Percentiles rank a stretch among this genome's conserved stretches.
Evolutionary conservation across 306 rosid genomes (phyloP).

Genomic region (Trifolium pratense): DNA sequence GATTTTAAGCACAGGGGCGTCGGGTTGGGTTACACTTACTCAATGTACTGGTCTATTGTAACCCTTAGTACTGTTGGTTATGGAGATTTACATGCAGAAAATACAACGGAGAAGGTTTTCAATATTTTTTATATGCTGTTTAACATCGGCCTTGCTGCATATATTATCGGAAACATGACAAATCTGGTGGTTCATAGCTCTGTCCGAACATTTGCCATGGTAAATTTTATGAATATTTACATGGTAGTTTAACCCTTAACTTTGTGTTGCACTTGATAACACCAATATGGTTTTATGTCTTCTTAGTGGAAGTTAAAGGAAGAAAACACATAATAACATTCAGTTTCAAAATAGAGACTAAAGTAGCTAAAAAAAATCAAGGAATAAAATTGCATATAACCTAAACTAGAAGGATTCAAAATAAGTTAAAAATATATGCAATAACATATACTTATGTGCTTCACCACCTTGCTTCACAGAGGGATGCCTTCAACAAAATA

Average conservation of each 20-base stretch:
- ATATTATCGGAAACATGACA: slow-evolving; percentile 89
- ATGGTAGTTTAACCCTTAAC: slow-evolving; percentile 28
- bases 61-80: slow-evolving; percentile 92
- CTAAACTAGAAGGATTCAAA: neutral
- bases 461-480: slow-evolving; percentile 48
- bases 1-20: slow-evolving; percentile 59
- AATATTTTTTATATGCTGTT: slow-evolving; percentile 75
- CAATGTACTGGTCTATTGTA: slow-evolving; percentile 81
- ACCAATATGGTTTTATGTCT: slow-evolving; percentile 2
- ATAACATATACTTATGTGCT: slow-evolving; percentile 24
- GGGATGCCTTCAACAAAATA: slow-evolving; percentile 72
- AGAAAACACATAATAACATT: neutral
- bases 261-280: slow-evolving; percentile 16
- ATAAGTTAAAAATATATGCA: slow-evolving; percentile 15
- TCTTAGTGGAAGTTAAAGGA: neutral
- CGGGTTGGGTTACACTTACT: slow-evolving; percentile 70
- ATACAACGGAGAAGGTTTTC: slow-evolving; percentile 70
- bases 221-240: slow-evolving; percentile 15
- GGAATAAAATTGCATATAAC: neutral
- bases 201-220: slow-evolving; percentile 61
- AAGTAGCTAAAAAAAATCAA: neutral
- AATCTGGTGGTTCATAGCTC: slow-evolving; percentile 80
- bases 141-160: slow-evolving; percentile 89
- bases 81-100: slow-evolving; percentile 88
- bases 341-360: neutral